Evolutionary conservation across 75 land plant genomes (phyloP).

Genomic region (Pinus taeda): DNA sequence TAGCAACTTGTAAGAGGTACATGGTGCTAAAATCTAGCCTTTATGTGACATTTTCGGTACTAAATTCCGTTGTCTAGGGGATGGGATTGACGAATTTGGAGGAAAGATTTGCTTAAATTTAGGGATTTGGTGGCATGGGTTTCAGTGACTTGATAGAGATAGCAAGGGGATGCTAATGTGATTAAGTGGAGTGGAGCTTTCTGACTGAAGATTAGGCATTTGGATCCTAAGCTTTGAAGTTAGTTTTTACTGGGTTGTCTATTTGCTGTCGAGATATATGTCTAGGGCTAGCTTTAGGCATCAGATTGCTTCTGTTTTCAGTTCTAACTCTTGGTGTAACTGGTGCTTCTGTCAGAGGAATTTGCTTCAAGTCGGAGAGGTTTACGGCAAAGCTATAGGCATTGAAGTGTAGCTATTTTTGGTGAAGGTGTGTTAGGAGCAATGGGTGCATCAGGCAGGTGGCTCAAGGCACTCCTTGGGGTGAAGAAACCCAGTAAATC

Average conservation of each 20-base stretch:
- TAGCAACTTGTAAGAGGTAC: not conserved
- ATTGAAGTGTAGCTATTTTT: not conserved
- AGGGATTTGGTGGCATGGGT: not conserved
- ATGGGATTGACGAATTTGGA: not conserved
- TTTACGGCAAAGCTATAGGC: not conserved
- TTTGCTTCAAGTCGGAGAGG: not conserved
- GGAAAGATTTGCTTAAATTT: not conserved
- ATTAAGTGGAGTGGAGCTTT: not conserved
- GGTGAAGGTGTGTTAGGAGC: not conserved
- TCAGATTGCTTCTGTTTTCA: not conserved
- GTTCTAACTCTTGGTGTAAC: not conserved
- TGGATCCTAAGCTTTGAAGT: not conserved
- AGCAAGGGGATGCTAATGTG: not conserved
- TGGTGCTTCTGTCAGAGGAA: not conserved
- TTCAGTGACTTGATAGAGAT: not conserved
- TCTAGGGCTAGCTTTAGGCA: not conserved
- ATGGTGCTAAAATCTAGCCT: not conserved
- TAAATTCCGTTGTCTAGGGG: not conserved
- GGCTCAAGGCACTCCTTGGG: slow-evolving; percentile 67
- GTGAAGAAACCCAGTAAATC: slow-evolving; percentile 38
- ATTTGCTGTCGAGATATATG: not conserved
- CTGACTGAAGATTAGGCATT: not conserved
- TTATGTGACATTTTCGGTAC: not conserved
- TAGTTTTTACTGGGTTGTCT: not conserved
- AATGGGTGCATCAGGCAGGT: slow-evolving; percentile 90